phyloP scores from a whole-genome alignment of 2,329 filamentous ascomycete genomes.

The Verticillium tricorpus region DNA sequence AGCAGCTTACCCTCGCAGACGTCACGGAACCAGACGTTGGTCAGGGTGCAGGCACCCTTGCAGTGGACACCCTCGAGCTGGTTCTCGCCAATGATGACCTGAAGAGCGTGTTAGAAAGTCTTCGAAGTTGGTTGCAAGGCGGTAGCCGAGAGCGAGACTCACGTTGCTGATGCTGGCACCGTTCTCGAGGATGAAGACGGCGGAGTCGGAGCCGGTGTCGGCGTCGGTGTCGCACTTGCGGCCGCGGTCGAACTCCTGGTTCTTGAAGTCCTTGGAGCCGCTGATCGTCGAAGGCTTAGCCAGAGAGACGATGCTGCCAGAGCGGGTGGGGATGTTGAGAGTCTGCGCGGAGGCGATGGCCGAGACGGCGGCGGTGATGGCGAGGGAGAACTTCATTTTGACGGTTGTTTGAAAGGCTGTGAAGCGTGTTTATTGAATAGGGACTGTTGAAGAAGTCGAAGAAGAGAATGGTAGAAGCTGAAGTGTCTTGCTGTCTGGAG shows the following conservation, averaged over 20 bases:
- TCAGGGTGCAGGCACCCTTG: conserved; percentile 35
- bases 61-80: conserved; percentile 48
- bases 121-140: background rate
- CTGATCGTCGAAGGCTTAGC: conserved; percentile 13
- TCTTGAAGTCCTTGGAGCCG: conserved; percentile 14
- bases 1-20: conserved; percentile 27
- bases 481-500: background rate
- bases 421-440: background rate
- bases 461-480: background rate
- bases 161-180: conserved; percentile 46
- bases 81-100: conserved; percentile 44
- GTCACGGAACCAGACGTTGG: conserved; percentile 33
- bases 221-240: conserved; percentile 13
- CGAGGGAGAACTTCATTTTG: conserved; percentile 1
- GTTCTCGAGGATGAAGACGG: conserved; percentile 47
- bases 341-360: conserved; percentile 14
- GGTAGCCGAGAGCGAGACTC: background rate
- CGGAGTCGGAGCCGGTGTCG: conserved; percentile 17
- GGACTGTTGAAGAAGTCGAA: background rate
- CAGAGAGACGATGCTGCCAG: conserved; percentile 16
- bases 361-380: conserved; percentile 2
- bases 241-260: conserved; percentile 17
- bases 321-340: conserved; percentile 17
- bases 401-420: background rate
- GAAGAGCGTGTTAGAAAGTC: background rate